Percentiles rank a stretch among this genome's conserved stretches.
These are phyloP conservation scores for Psophocarpus tetragonolobus DNA, from an alignment of 306 rosid species.

Conservation along the genomic window DNA sequence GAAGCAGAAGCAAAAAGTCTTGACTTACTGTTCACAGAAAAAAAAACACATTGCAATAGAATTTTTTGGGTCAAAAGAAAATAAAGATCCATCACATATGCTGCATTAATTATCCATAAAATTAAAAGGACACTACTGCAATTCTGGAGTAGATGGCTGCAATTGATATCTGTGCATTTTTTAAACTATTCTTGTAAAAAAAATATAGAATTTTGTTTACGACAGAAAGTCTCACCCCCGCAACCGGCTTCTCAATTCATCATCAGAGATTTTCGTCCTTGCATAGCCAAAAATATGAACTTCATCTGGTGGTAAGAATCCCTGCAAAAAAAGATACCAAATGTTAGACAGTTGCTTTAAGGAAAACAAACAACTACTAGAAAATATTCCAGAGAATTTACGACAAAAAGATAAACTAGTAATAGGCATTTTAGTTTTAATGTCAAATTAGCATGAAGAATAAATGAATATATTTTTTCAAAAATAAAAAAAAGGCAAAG, in stretches of 20 bases:
- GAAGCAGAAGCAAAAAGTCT: conserved; percentile 10
- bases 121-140: conserved; percentile 3
- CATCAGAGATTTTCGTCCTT: conserved; percentile 75
- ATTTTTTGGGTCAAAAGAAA: not conserved
- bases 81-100: not conserved
- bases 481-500: not conserved
- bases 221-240: conserved; percentile 57
- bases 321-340: conserved; percentile 43
- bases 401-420: not conserved
- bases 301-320: conserved; percentile 63
- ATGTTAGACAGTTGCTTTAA: not conserved
- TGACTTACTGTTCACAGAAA: not conserved
- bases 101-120: conserved; percentile 15
- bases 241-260: conserved; percentile 70
- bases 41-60: not conserved
- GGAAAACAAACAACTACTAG: not conserved
- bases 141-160: not conserved
- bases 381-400: not conserved
- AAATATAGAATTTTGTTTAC: not conserved
- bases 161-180: not conserved
- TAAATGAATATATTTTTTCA: not conserved
- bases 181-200: not conserved
- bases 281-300: conserved; percentile 91
- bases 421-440: not conserved
- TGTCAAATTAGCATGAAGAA: conserved; percentile 14